Base-by-base conservation (phyloP, 176 grass and related monocot genomes). In the Eleusine coracana region DNA sequence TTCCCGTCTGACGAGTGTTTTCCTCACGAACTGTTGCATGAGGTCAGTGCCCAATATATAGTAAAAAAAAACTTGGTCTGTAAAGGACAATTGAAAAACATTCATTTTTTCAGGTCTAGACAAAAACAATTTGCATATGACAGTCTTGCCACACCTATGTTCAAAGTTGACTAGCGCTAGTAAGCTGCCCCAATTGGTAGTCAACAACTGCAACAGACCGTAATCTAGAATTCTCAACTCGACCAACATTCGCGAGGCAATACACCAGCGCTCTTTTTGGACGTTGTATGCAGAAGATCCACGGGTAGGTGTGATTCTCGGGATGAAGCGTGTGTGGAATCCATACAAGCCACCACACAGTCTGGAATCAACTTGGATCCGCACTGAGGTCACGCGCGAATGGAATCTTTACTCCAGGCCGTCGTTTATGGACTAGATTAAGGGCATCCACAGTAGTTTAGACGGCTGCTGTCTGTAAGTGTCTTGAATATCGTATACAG, bases 261-360 rank as follows among this genome's bases (percentile, higher is more conserved):
- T 28, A 28, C 59, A 62, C n/a, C n/a, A 20, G 8, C 36, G 18
- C 17, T 42, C 7, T 1, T 40, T 38, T 18, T 40, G 36, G 44
- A 21, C 45, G 29, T 14, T 23, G 40, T 18, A 36, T 7, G 13
- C 71, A 85, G 25, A 85, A 7, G 71, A 85, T 89, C 82, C 21
- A 0, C 21, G 23, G 27, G 27, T 38, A 10, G 62, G 13, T 39
- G 42, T 10, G 71, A 62, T 68, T 70, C 71, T 64, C 18, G 14
- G 27, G 51, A 70, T 52, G 41, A 4, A 64, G 45, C n/a, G 18
- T 12, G 23, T 55, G 82, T 66, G 82, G 82, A 85, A 86, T 81
- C 83, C 83, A 77, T 49, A 25, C 45, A 71, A 5, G 29, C 3
- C 23, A 29, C 34, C 54, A 29, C 40, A 51, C 1, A 37, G 7